Conservation (phyloP, 2,329 filamentous ascomycete genomes). For the Sporothrix phasma region DNA sequence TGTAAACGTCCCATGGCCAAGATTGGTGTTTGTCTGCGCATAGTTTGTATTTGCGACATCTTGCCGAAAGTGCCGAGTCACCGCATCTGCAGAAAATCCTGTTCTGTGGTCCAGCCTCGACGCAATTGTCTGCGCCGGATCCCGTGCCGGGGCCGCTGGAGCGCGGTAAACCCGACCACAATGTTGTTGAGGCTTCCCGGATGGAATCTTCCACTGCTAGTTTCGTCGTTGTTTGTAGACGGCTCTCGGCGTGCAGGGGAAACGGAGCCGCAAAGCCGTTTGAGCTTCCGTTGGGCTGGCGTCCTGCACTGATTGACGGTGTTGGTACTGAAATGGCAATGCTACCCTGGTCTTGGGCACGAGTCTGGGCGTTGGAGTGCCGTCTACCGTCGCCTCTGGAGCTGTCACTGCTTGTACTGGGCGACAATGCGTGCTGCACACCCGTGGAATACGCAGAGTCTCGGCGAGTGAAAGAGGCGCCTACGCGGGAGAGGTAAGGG, state of each 20-base stretch:
- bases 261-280: constrained; percentile 1
- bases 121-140: background rate
- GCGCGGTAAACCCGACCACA: background rate
- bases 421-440: background rate
- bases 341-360: background rate
- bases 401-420: background rate
- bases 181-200: background rate
- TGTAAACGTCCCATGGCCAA: background rate
- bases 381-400: background rate
- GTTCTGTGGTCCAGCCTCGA: background rate
- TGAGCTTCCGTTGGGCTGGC: background rate
- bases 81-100: background rate
- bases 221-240: background rate
- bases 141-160: background rate
- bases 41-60: background rate
- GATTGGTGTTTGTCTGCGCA: background rate
- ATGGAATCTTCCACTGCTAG: background rate
- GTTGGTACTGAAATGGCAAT: background rate
- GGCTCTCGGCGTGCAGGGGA: background rate
- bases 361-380: background rate
- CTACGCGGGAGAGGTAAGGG: background rate
- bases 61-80: background rate
- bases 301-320: background rate
- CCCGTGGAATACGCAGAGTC: background rate
- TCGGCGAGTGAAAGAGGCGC: background rate